A percentile compares a stretch with the other conserved stretches of the same genome.
Conservation (phyloP, 768 basidiomycete species). For the Suillus americanus region DNA sequence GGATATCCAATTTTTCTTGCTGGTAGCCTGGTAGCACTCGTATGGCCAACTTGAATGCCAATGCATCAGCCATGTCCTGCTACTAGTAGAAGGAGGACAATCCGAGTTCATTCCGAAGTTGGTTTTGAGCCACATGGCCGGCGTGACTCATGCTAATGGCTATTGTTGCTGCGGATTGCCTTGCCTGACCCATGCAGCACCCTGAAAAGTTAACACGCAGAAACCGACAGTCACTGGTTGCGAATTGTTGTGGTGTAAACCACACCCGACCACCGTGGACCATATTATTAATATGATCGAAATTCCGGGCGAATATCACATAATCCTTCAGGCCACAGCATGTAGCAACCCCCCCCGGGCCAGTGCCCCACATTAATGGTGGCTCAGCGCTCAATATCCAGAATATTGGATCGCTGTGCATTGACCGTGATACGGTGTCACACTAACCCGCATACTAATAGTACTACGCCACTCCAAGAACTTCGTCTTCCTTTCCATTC, state of each 20-base stretch:
- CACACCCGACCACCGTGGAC: no score
- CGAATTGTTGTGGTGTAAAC: neutral
- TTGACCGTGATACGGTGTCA: no score
- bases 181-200: neutral
- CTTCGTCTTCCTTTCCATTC: neutral
- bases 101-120: neutral
- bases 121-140: neutral
- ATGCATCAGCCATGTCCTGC: neutral
- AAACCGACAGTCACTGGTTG: neutral
- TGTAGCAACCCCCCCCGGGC: no score
- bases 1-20: neutral
- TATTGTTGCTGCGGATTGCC: neutral
- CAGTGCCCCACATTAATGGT: no score
- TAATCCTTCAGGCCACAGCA: no score
- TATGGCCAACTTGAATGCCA: neutral
- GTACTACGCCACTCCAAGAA: neutral
- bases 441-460: no score
- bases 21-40: neutral
- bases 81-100: neutral
- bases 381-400: no score
- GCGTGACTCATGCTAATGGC: neutral
- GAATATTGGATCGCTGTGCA: no score
- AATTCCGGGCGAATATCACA: no score
- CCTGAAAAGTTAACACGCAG: neutral
- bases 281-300: no score